Conservation (phyloP, 1,284 basidiomycete genomes). For the Apiotrichum sp. region DNA sequence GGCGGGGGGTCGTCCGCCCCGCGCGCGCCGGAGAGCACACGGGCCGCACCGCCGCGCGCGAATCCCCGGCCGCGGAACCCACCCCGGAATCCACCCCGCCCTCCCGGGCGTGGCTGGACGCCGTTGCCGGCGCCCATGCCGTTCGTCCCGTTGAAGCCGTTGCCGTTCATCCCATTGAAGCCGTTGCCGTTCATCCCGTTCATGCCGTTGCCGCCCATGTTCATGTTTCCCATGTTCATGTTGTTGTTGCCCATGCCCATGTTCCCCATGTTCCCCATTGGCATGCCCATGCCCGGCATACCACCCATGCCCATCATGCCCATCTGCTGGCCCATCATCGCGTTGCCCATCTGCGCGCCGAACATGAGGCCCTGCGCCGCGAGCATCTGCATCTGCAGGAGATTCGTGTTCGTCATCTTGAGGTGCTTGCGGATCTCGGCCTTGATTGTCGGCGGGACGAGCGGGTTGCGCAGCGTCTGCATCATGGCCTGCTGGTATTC, state of each 20-base stretch:
- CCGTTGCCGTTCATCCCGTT: neutral
- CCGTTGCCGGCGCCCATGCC: constrained; percentile 1
- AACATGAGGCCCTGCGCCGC: constrained; percentile 23
- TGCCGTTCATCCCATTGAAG: constrained; percentile 1
- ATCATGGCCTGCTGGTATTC: constrained; percentile 23
- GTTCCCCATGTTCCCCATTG: constrained; percentile 3
- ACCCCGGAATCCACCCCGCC: constrained; percentile 16
- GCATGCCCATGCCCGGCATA: constrained; percentile 1
- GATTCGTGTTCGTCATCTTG: constrained; percentile 33
- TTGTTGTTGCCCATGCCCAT: constrained; percentile 7
- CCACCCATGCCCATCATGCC: constrained; percentile 19
- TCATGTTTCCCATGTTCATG: constrained; percentile 12
- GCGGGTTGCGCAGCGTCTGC: constrained; percentile 34
- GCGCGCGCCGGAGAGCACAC: neutral
- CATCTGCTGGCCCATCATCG: constrained; percentile 16
- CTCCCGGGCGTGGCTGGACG: neutral
- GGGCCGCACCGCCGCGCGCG: constrained; percentile 1
- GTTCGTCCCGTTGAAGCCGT: neutral
- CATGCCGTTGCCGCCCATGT: constrained; percentile 1
- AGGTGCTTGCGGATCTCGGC: constrained; percentile 26
- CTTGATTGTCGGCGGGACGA: constrained; percentile 18
- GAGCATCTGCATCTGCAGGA: constrained; percentile 41
- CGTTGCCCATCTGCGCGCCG: constrained; percentile 13
- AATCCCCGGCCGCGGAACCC: constrained; percentile 13
- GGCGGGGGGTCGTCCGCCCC: constrained; percentile 8